Evolutionary conservation across 148 eudicot genomes (phyloP).

Genomic region (Diospyros lotus): DNA sequence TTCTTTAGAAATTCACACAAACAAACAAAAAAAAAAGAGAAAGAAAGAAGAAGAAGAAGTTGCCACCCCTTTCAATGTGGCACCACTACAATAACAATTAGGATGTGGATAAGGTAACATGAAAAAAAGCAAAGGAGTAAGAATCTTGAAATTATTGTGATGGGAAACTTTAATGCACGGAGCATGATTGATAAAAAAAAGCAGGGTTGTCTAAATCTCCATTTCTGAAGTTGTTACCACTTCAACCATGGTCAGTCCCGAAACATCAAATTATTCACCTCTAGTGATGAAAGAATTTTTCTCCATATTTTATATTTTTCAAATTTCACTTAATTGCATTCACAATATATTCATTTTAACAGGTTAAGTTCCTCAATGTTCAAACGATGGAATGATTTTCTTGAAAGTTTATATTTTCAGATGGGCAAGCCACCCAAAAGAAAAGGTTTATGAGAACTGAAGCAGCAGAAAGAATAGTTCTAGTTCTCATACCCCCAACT

Average conservation of each 20-base stretch:
- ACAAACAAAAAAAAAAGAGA: not conserved
- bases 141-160: not conserved
- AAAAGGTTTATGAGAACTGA: too few relatives aligned
- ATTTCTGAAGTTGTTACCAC: not conserved
- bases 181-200: not conserved
- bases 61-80: not conserved
- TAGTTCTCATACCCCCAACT: too few relatives aligned
- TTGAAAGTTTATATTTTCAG: not conserved
- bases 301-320: not conserved
- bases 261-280: not conserved
- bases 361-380: not conserved
- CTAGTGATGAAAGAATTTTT: not conserved
- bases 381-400: not conserved
- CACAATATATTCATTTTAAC: not conserved
- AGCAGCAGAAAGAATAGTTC: too few relatives aligned
- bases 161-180: not conserved
- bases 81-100: conserved; percentile 6
- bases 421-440: not conserved
- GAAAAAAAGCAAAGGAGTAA: not conserved
- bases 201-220: conserved; percentile 1
- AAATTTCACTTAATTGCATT: not conserved
- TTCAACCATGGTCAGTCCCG: not conserved
- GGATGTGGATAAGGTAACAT: conserved; percentile 7
- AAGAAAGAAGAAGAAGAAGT: not conserved
- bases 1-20: not conserved